Evolutionary conservation across 345 rosid genomes (phyloP), one percentile per base, ranked within the genome.

Genomic region (Populus simonii): DNA sequence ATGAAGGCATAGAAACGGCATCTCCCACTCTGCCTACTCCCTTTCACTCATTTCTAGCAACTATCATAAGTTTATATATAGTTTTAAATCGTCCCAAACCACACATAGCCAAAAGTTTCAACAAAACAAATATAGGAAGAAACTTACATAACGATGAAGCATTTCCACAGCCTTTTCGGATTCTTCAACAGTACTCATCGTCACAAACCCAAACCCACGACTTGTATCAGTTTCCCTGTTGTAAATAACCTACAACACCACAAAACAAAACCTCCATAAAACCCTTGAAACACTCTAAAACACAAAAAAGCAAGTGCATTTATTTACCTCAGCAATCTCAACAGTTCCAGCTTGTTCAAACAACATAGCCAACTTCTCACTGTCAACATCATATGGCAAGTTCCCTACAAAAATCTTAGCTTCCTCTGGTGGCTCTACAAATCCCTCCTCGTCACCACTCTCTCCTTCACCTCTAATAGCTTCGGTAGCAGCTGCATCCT

Each of bases 171-270:
- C 99, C 79, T 78, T 87, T 71, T 95, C 99, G 41, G 96, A 96
- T 85, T 95, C 98, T 55, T 91, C 96, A 74, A 92, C 93, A 0
- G 90, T 85, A 78, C 94, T 93, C 97, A 95, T 92, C 2, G 93
- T 91, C 83, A 95, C 97, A 35, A 95, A 95, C 65, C 99, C 98
- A 67, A 95, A 95, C 25, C 99, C 99, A 47, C 99, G 92, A 66
- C 99, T 95, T 79, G 82, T 88, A 72, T 95, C 94, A 20, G 90
- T 95, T 71, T 92, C 93, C 78, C 90, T 89, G 74, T 95, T 90
- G 85, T 90, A 92, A 47, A 93, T 89, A 80, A 95, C 94, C 99
- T 95, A 83, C 75, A 81, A 76, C 66, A 79, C 70, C 7, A 63
- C 47, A 76, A 11, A 57, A 59, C 13, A 55, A 76, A 57, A 77